These are phyloP conservation scores for Silene latifolia DNA, from an alignment of 148 eudicot species.

Conservation along the genomic window DNA sequence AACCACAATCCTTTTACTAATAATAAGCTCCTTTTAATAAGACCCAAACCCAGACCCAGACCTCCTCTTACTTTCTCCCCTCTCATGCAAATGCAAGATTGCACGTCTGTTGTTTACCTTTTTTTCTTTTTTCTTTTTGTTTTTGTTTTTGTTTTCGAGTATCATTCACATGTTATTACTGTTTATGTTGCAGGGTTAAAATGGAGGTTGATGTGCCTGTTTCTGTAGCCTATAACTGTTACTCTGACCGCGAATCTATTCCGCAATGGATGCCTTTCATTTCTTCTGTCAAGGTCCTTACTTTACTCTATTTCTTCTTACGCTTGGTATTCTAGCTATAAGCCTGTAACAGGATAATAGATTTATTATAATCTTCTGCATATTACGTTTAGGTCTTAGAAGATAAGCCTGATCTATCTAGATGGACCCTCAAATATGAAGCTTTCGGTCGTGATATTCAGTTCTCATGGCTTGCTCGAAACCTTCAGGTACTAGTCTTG, in stretches of 20 bases:
- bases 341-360: too few relatives aligned
- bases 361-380: too few relatives aligned
- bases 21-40: background rate
- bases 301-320: background rate
- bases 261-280: conserved; percentile 97
- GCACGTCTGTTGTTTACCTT: conserved; percentile 14
- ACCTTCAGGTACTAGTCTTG: conserved; percentile 64
- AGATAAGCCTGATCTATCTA: conserved; percentile 81
- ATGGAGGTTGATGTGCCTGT: conserved; percentile 73
- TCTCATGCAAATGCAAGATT: conserved; percentile 19
- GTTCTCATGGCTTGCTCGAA: conserved; percentile 97
- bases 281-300: conserved; percentile 68
- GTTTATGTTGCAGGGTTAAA: conserved; percentile 45
- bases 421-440: conserved; percentile 78
- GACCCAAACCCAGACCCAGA: background rate
- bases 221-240: conserved; percentile 82
- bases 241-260: conserved; percentile 83
- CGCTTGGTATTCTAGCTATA: too few relatives aligned
- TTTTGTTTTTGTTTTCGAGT: too few relatives aligned
- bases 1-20: background rate
- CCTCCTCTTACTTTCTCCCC: background rate
- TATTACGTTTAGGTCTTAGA: conserved; percentile 44
- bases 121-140: too few relatives aligned
- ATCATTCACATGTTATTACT: too few relatives aligned
- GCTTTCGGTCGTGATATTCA: conserved; percentile 90